Evolutionary conservation across 108 stramenopile genomes (phyloP).

Genomic region (Discostella stelligeroides): DNA sequence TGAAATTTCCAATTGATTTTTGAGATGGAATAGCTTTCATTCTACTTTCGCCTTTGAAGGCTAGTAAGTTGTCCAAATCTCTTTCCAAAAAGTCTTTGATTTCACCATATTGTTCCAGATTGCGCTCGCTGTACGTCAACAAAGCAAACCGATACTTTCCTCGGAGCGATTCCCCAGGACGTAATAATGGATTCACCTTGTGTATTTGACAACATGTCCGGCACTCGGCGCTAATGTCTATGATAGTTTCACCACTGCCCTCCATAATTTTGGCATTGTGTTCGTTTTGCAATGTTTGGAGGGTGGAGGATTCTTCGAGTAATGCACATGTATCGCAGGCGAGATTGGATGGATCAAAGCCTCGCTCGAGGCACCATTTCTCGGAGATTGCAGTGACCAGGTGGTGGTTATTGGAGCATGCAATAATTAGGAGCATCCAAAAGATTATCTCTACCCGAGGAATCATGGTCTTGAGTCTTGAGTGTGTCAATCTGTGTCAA

Average conservation of each 20-base stretch:
- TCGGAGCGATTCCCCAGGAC: conserved; percentile 31
- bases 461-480: conserved; percentile 2
- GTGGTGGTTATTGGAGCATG: not conserved
- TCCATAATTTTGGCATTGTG: not conserved
- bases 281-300: conserved; percentile 24
- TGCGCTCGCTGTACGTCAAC: conserved; percentile 28
- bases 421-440: not conserved
- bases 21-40: conserved; percentile 25
- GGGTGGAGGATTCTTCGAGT: conserved; percentile 33
- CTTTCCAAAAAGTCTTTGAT: conserved; percentile 52
- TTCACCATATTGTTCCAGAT: conserved; percentile 35
- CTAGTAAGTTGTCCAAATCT: conserved; percentile 46
- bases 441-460: not conserved
- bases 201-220: conserved; percentile 36
- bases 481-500: too few species aligned
- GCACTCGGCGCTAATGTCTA: conserved; percentile 39
- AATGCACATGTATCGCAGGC: conserved; percentile 50
- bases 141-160: conserved; percentile 42
- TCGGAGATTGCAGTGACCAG: conserved; percentile 16
- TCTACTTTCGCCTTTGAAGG: conserved; percentile 52
- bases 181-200: conserved; percentile 46
- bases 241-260: conserved; percentile 4
- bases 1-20: not conserved
- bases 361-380: conserved; percentile 32
- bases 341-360: conserved; percentile 44